phyloP scores from a whole-genome alignment of 108 stramenopile genomes.

The Cyclotella kingstonii region DNA sequence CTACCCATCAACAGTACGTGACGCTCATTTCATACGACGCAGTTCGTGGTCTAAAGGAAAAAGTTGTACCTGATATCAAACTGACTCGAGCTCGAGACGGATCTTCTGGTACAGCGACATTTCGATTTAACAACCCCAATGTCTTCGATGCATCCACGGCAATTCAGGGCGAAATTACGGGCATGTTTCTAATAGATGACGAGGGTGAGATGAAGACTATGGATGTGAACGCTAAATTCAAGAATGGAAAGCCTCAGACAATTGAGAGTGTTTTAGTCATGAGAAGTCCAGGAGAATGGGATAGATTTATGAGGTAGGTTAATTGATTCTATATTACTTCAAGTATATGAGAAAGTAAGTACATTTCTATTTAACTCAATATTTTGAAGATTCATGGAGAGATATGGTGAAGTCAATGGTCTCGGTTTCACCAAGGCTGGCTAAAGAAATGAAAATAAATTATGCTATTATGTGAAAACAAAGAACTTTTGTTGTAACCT shows the following conservation, averaged over 20 bases:
- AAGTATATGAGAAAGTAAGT: too few species aligned
- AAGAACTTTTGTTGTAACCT: too few species aligned
- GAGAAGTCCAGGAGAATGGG: slow-evolving; percentile 76
- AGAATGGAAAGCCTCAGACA: slow-evolving; percentile 75
- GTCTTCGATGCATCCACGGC: slow-evolving; percentile 78
- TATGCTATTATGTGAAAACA: too few species aligned
- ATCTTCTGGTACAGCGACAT: slow-evolving; percentile 68
- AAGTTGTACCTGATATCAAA: slow-evolving; percentile 71
- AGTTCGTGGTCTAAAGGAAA: slow-evolving; percentile 65
- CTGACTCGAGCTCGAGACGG: slow-evolving; percentile 75
- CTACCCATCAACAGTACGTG: too few species aligned
- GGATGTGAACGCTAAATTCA: slow-evolving; percentile 72
- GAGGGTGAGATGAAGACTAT: slow-evolving; percentile 63
- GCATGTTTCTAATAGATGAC: slow-evolving; percentile 75
- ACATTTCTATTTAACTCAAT: too few species aligned
- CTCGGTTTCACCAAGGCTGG: too few species aligned
- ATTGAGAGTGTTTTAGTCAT: slow-evolving; percentile 68
- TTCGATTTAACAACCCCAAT: slow-evolving; percentile 68
- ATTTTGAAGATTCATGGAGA: too few species aligned
- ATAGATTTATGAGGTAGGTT: slow-evolving; percentile 87
- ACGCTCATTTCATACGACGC: too few species aligned
- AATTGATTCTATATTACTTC: too few species aligned
- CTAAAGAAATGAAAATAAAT: too few species aligned
- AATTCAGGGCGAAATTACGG: slow-evolving; percentile 59
- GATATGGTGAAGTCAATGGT: too few species aligned